Evolutionary conservation across 2,329 filamentous ascomycete genomes (phyloP), one percentile per base, ranked within the genome.

Genomic region (Aspergillus melleus): DNA sequence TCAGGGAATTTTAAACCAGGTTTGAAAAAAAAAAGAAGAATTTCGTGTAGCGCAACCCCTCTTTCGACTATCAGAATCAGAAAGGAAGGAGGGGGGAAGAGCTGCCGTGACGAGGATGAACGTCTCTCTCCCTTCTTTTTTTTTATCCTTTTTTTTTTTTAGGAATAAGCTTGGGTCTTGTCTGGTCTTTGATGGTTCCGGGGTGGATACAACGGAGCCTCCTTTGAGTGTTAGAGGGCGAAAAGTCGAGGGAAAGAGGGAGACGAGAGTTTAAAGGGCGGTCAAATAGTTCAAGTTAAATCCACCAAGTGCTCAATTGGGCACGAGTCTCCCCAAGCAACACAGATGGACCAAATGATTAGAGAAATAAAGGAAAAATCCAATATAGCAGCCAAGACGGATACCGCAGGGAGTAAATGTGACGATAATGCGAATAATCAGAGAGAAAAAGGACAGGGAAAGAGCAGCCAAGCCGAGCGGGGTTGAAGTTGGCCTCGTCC

Each of bases 151-250:
- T 19, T 51, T 19, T 49, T 26, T 57, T 47, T 26, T 56, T 57
- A 47, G 36, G 36, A 39, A 39, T n/a, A 39, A 39, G 36, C 36
- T 39, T 39, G 36, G 36, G 36, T n/a, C 14, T 29, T n/a, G 36
- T 49, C 54, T 47, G 24, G 46, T 49, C 52, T 57, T 52, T 44
- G 42, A 57, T 49, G 52, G 55, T 60, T 62, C 58, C 46, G 60
- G 62, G 53, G 55, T 63, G 58, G 64, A 65, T 63, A 55, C 62
- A 54, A 58, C 59, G 62, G 55, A 59, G 53, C 29, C 54, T 36
- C 52, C 58, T 22, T n/a, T 24, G 47, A 24, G 55, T 36, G 49
- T 8, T 19, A 20, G 24, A 56, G 36, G 52, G 20, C 8, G 54
- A 42, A 26, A 49, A 32, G 44, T 22, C 11, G 22, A 22, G 44